phyloP scores from a whole-genome alignment of 108 stramenopile genomes.

The Stephanodiscus triporus region DNA sequence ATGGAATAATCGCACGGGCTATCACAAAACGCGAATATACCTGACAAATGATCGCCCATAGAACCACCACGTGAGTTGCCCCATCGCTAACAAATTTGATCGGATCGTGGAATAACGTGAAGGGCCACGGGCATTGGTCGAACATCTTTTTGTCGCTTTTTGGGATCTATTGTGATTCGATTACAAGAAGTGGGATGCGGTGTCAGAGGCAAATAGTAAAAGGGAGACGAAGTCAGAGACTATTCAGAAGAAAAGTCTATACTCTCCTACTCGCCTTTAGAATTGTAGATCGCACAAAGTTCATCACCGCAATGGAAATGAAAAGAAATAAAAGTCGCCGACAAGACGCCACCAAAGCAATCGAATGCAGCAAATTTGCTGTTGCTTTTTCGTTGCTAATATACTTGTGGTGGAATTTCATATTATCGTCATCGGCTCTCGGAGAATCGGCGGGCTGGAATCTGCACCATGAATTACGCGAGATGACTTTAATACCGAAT shows the following conservation, averaged over 20 bases:
- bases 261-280: slow-evolving; percentile 42
- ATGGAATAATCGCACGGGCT: slow-evolving; percentile 13
- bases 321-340: slow-evolving; percentile 38
- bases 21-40: slow-evolving; percentile 31
- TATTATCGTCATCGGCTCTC: neutral
- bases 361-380: slow-evolving; percentile 40
- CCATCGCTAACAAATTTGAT: slow-evolving; percentile 49
- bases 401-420: neutral
- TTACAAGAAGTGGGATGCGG: neutral
- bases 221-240: neutral
- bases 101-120: slow-evolving; percentile 63
- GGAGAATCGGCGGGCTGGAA: neutral
- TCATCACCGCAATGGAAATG: slow-evolving; percentile 31
- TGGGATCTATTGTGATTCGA: slow-evolving; percentile 26
- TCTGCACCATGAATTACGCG: neutral
- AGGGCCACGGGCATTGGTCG: slow-evolving; percentile 67
- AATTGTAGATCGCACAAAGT: slow-evolving; percentile 34
- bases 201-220: neutral
- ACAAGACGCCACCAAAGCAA: slow-evolving; percentile 20
- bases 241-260: neutral
- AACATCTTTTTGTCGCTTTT: slow-evolving; percentile 41
- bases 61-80: slow-evolving; percentile 45
- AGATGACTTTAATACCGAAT: neutral
- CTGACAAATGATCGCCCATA: slow-evolving; percentile 37
- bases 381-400: neutral